Base-by-base conservation (phyloP, 345 rosid species). In the Pistacia vera region DNA sequence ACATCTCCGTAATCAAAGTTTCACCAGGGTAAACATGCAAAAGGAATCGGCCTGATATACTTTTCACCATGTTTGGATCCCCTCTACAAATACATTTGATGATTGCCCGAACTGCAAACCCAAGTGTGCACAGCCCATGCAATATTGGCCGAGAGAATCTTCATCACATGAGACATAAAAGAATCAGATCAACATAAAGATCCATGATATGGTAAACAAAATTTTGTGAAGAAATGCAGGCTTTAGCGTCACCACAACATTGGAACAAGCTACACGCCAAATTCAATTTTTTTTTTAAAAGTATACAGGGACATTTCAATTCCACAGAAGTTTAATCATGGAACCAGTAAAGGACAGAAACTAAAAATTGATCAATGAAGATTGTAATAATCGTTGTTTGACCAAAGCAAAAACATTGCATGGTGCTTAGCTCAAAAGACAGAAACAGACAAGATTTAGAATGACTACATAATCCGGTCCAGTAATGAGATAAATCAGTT, bases 111-210 rank as follows among this genome's bases (percentile, higher is more conserved):
- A 88, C 86, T 35, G 97, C 90, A 71, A 87, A 94, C 57, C 98
- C 98, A 3, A 94, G 92, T 8, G 94, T 84, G 90, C 98, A 89
- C 25, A 93, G 78, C 70, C 98, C 97, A 63, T 93, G 99, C 91
- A 92, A 70, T 87, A 93, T 91, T 52, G 99, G 98, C 57, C 83
- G 88, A 36, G 93, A 82, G 85, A 92, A 96, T 66, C 99, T 90
- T 58, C 62, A 74, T 75, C 59, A 28, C 20, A 22, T 46, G 66
- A 46, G 20, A 11, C 17, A 74, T 67, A 49, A 71, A 49, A 81
- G 46, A 54, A 48, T 84, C 67, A 76, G 86, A 76, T 76, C 20
- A 74, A 9, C 38, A 33, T 61, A 38, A 63, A 18, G 64, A 18
- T 25, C 17, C 11, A 56, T 14, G 56, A 58, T 49, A 52, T 20